Conservation (phyloP, 1,139 yeast species). For the Lodderomyces jiufengensis region DNA sequence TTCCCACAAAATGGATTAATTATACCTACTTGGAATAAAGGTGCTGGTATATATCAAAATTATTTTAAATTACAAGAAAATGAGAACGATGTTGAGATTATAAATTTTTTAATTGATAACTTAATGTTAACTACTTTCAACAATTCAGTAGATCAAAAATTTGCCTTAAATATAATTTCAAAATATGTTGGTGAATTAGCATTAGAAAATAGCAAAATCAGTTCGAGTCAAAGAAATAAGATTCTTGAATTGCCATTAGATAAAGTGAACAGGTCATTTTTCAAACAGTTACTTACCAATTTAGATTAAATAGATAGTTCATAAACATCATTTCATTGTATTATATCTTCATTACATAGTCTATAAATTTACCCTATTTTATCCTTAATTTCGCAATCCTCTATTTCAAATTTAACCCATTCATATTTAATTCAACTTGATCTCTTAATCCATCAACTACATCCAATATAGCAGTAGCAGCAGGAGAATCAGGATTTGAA, state of each 20-base stretch:
- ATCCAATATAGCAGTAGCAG: conserved; percentile 78
- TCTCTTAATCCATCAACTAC: conserved; percentile 69
- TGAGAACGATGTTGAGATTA: conserved; percentile 13
- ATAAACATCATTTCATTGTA: background rate
- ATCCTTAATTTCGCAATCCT: too few relatives aligned
- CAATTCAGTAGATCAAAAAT: conserved; percentile 30
- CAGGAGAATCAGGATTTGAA: conserved; percentile 86
- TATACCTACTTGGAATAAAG: conserved; percentile 56
- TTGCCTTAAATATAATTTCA: conserved; percentile 52
- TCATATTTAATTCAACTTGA: conserved; percentile 30
- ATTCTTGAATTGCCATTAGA: conserved; percentile 41
- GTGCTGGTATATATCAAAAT: conserved; percentile 54
- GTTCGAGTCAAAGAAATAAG: conserved; percentile 19
- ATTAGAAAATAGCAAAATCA: conserved; percentile 19
- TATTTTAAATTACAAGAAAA: conserved; percentile 32
- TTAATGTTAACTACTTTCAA: conserved; percentile 35
- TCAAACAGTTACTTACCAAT: conserved; percentile 14
- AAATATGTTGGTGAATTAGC: conserved; percentile 44
- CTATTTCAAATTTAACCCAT: conserved; percentile 16
- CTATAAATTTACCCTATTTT: too few relatives aligned
- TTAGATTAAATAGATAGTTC: conserved; percentile 9
- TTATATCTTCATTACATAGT: too few relatives aligned
- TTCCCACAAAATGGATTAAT: conserved; percentile 45
- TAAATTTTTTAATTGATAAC: conserved; percentile 38
- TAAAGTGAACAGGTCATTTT: conserved; percentile 43